Evolutionary conservation across 2,329 filamentous ascomycete species (phyloP).

Genomic region (Triangularia setosa): DNA sequence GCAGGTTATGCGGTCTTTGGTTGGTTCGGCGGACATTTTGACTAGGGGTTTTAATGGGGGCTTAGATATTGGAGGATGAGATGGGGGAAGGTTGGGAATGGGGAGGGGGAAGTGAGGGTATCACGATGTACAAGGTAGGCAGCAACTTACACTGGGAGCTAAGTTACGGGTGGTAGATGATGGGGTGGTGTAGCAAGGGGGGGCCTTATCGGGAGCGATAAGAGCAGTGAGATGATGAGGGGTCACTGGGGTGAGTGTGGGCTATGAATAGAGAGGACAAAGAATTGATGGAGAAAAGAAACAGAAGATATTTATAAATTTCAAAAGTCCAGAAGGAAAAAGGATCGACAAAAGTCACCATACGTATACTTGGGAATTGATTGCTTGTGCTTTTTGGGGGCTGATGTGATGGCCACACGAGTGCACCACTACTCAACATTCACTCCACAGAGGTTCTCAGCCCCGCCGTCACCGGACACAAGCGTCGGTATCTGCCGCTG

Average conservation of each 20-base stretch:
- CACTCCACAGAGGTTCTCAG: background rate
- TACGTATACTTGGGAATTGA: background rate
- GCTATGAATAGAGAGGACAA: background rate
- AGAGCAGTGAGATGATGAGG: background rate
- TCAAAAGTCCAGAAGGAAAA: background rate
- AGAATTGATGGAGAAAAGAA: background rate
- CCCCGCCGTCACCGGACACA: background rate
- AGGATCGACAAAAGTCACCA: background rate
- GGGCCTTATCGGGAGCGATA: background rate
- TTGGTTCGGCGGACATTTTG: slow-evolving; percentile 33
- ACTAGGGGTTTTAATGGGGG: background rate
- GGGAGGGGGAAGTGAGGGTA: background rate
- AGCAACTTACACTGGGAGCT: slow-evolving; percentile 2
- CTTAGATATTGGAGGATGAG: slow-evolving; percentile 2
- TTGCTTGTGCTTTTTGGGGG: background rate
- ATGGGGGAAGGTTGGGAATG: background rate
- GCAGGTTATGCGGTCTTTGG: slow-evolving; percentile 71
- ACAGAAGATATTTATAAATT: background rate
- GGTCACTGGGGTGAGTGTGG: background rate
- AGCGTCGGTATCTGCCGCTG: slow-evolving; percentile 10
- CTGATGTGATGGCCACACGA: background rate
- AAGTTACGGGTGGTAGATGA: no score
- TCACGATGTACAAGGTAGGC: background rate
- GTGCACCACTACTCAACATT: background rate
- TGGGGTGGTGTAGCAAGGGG: background rate